phyloP scores from a whole-genome alignment of 2,329 filamentous ascomycete genomes.

The Fusarium torulosum region DNA sequence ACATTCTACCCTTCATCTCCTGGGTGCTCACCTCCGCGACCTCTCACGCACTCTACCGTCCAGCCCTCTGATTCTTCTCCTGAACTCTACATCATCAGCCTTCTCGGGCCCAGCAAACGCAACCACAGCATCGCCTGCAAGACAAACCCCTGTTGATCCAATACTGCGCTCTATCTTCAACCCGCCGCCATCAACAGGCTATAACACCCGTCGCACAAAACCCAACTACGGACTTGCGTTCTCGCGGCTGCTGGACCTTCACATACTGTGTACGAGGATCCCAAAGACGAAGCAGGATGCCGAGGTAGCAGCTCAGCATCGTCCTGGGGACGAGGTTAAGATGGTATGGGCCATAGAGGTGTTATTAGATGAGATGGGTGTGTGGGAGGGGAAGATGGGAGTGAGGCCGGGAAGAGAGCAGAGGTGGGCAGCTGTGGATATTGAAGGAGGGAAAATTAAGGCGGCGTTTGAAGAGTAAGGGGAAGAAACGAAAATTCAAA shows the following conservation, averaged over 20 bases:
- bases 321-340: constrained; percentile 23
- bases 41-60: constrained; percentile 58
- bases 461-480: constrained; percentile 52
- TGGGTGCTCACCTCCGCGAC: constrained; percentile 61
- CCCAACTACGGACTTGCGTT: constrained; percentile 69
- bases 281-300: constrained; percentile 58
- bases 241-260: constrained; percentile 65
- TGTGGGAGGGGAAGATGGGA: constrained; percentile 56
- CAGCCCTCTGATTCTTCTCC: constrained; percentile 64
- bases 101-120: constrained; percentile 6
- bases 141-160: constrained; percentile 51
- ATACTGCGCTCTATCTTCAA: constrained; percentile 66
- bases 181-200: constrained; percentile 46
- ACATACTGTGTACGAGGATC: constrained; percentile 63
- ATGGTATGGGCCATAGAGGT: constrained; percentile 64
- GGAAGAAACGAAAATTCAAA: constrained; percentile 1
- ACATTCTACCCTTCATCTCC: constrained; percentile 61
- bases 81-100: constrained; percentile 63
- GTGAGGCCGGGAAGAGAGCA: constrained; percentile 59
- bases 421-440: constrained; percentile 65
- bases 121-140: constrained; percentile 15
- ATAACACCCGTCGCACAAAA: constrained; percentile 54
- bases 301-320: constrained; percentile 45
- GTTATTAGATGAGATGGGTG: constrained; percentile 63
- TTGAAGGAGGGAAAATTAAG: constrained; percentile 56